phyloP scores from a whole-genome alignment of 106 monocot species.

The Phalaenopsis aphrodite region DNA sequence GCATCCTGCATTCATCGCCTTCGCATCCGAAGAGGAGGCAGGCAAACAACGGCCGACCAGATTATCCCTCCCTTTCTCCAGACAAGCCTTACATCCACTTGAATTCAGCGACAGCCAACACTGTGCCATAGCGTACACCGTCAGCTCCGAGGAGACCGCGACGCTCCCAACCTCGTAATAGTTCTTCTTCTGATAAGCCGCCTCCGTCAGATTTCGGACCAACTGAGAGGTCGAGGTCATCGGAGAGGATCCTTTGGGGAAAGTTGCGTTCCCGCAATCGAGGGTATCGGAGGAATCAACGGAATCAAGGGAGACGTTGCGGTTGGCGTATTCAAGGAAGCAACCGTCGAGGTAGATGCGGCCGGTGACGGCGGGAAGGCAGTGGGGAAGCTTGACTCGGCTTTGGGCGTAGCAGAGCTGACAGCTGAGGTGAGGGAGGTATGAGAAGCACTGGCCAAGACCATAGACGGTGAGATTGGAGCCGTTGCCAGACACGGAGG shows the following conservation, averaged over 20 bases:
- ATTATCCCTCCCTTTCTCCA: slow-evolving; percentile 18
- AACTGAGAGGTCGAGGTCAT: background rate
- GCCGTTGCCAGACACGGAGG: slow-evolving; percentile 8
- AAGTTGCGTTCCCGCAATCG: slow-evolving; percentile 17
- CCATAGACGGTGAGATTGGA: slow-evolving; percentile 16
- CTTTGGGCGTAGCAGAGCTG: slow-evolving; percentile 35
- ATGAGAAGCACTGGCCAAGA: slow-evolving; percentile 32
- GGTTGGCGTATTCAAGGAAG: slow-evolving; percentile 28
- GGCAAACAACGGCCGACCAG: slow-evolving; percentile 26
- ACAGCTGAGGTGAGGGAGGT: slow-evolving; percentile 27
- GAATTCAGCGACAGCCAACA: slow-evolving; percentile 45
- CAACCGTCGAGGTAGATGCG: slow-evolving; percentile 35
- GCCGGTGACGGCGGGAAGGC: slow-evolving; percentile 16
- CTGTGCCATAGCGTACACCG: slow-evolving; percentile 46
- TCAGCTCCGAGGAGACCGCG: slow-evolving; percentile 1
- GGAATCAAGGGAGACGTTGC: slow-evolving; percentile 16
- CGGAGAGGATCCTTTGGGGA: background rate
- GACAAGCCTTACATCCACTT: slow-evolving; percentile 33
- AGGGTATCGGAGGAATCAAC: slow-evolving; percentile 19
- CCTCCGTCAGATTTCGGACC: slow-evolving; percentile 30
- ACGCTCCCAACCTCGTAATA: slow-evolving; percentile 23
- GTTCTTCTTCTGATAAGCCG: background rate
- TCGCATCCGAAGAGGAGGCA: slow-evolving; percentile 25
- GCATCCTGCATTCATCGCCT: slow-evolving; percentile 49
- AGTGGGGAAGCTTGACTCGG: slow-evolving; percentile 23